These are phyloP conservation scores for Trichoderma polysporum DNA, from an alignment of 2,329 filamentous ascomycete species.

Conservation along the genomic window DNA sequence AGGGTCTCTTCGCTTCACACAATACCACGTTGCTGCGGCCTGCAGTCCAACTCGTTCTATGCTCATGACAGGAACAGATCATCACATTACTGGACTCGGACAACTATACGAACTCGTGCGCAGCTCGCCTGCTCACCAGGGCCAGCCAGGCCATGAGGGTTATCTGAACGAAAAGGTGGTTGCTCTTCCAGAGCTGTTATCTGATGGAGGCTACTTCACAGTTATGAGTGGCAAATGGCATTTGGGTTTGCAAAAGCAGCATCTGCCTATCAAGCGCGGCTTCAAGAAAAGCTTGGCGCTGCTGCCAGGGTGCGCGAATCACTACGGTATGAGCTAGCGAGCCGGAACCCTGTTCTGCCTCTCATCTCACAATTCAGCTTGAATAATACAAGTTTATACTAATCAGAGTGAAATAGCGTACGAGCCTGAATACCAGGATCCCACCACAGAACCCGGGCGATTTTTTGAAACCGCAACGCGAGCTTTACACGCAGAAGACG, in stretches of 20 bases:
- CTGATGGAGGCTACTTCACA: slow-evolving; percentile 59
- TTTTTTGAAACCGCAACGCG: slow-evolving; percentile 15
- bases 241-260: slow-evolving; percentile 57
- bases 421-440: slow-evolving; percentile 18
- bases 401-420: not conserved
- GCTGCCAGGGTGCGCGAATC: slow-evolving; percentile 59
- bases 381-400: not conserved
- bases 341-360: not conserved
- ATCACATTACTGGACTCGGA: slow-evolving; percentile 55
- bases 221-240: slow-evolving; percentile 65
- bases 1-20: slow-evolving; percentile 54
- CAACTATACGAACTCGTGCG: slow-evolving; percentile 13
- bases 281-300: slow-evolving; percentile 61
- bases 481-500: slow-evolving; percentile 14
- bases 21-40: slow-evolving; percentile 64
- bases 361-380: not conserved
- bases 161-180: slow-evolving; percentile 61
- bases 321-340: slow-evolving; percentile 33
- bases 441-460: slow-evolving; percentile 9
- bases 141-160: slow-evolving; percentile 61
- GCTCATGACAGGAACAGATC: slow-evolving; percentile 59
- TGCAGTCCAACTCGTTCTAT: slow-evolving; percentile 65
- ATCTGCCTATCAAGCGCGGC: slow-evolving; percentile 54
- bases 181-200: slow-evolving; percentile 57
- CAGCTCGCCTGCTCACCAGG: slow-evolving; percentile 45